Evolutionary conservation across 2,329 filamentous ascomycete species (phyloP).

Genomic region (Coccinonectria pachysandricola): DNA sequence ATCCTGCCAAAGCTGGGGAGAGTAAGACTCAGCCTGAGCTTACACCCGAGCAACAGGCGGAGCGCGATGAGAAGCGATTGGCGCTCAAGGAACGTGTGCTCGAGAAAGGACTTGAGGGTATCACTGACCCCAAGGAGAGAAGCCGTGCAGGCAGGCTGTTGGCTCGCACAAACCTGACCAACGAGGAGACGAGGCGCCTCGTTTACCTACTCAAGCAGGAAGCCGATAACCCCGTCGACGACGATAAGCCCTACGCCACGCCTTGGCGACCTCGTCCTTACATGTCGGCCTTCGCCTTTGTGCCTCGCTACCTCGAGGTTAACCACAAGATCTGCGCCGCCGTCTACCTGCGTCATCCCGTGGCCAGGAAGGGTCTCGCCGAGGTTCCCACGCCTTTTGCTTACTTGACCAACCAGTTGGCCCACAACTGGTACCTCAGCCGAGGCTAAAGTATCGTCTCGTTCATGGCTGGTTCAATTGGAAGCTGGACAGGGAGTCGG

Average conservation of each 20-base stretch:
- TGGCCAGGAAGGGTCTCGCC: conserved; percentile 68
- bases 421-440: conserved; percentile 89
- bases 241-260: conserved; percentile 73
- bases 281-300: conserved; percentile 89
- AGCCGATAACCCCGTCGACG: conserved; percentile 67
- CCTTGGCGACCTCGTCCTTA: conserved; percentile 81
- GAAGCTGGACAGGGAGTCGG: background rate
- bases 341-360: conserved; percentile 88
- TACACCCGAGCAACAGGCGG: conserved; percentile 9
- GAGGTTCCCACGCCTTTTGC: conserved; percentile 81
- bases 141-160: conserved; percentile 23
- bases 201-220: conserved; percentile 49
- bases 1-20: conserved; percentile 7
- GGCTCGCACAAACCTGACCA: conserved; percentile 25
- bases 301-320: conserved; percentile 91
- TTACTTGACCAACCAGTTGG: conserved; percentile 61
- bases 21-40: conserved; percentile 5
- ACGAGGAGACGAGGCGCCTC: conserved; percentile 44
- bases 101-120: conserved; percentile 25
- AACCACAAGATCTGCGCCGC: conserved; percentile 96
- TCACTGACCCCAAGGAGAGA: conserved; percentile 18
- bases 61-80: conserved; percentile 11
- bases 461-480: background rate
- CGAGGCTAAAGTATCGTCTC: conserved; percentile 61
- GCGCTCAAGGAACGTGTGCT: conserved; percentile 23